A percentile compares a stretch with the other conserved stretches of the same genome.
phyloP scores from a whole-genome alignment of 2,329 filamentous ascomycete genomes.

The Ophiostoma sp. region DNA sequence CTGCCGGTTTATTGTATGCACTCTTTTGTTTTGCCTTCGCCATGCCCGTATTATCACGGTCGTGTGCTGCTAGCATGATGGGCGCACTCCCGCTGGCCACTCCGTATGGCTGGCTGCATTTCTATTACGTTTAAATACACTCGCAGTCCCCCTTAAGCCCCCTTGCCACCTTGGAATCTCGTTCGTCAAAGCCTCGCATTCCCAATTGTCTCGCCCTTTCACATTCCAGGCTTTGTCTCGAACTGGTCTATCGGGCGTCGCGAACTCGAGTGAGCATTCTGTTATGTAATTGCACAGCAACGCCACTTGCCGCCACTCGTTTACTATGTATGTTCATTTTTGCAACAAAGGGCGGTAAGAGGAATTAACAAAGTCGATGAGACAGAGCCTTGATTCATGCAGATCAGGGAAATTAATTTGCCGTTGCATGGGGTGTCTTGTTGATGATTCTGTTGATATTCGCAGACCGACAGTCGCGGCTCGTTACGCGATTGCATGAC shows the following conservation, averaged over 20 bases:
- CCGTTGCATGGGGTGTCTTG: not conserved
- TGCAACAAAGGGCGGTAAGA: slow-evolving; percentile 1
- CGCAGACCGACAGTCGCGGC: not conserved
- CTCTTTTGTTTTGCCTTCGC: not conserved
- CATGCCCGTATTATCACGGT: not conserved
- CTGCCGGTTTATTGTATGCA: not conserved
- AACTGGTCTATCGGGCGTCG: not conserved
- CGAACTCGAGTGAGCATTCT: not conserved
- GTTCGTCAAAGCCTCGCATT: not conserved
- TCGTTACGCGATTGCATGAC: not conserved
- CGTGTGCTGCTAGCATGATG: slow-evolving; percentile 3
- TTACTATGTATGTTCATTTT: no score
- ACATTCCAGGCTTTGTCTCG: not conserved
- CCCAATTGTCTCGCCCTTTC: not conserved
- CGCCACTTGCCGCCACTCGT: not conserved
- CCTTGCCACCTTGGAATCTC: not conserved
- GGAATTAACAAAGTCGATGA: not conserved
- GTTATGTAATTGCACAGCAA: slow-evolving; percentile 14
- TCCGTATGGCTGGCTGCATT: slow-evolving; percentile 9
- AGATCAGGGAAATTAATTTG: slow-evolving; percentile 1
- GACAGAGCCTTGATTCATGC: slow-evolving; percentile 1
- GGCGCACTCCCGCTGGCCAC: not conserved
- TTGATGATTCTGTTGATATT: not conserved
- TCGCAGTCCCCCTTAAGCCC: not conserved
- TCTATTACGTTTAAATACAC: not conserved